These are phyloP conservation scores for Castanospermum australe DNA, from an alignment of 306 rosid genomes.

Conservation along the genomic window DNA sequence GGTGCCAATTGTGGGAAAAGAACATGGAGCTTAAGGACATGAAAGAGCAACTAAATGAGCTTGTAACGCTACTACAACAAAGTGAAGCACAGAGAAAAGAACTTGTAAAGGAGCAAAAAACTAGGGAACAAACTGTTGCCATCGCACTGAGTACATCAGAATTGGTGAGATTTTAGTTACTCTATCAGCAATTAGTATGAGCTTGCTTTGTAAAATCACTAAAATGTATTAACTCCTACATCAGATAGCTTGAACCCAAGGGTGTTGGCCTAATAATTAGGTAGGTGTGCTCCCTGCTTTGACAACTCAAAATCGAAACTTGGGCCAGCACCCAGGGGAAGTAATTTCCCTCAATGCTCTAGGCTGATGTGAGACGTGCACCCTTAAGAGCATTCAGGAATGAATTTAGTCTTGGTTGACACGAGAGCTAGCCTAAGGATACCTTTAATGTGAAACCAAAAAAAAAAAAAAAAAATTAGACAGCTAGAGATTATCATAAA, in stretches of 20 bases:
- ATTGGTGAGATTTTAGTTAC: slow-evolving; percentile 46
- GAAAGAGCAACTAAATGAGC: slow-evolving; percentile 71
- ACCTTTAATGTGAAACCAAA: too few relatives aligned
- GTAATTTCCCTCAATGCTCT: too few relatives aligned
- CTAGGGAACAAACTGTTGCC: slow-evolving; percentile 51
- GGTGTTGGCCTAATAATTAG: too few relatives aligned
- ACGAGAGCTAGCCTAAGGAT: too few relatives aligned
- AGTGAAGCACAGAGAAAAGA: slow-evolving; percentile 68
- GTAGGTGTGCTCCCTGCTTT: too few relatives aligned
- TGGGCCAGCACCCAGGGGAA: too few relatives aligned
- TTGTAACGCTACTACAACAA: slow-evolving; percentile 49
- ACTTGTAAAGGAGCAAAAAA: slow-evolving; percentile 59
- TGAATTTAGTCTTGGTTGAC: too few relatives aligned
- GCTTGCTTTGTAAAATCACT: slow-evolving; percentile 22
- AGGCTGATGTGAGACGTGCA: too few relatives aligned
- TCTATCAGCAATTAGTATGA: slow-evolving; percentile 15
- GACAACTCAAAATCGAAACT: too few relatives aligned
- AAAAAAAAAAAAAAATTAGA: too few relatives aligned
- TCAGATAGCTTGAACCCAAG: too few relatives aligned
- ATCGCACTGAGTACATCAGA: slow-evolving; percentile 46
- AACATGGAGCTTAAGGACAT: slow-evolving; percentile 67
- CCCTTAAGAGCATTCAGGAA: too few relatives aligned
- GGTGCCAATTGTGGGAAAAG: slow-evolving; percentile 79
- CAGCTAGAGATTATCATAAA: background rate
- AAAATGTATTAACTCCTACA: slow-evolving; percentile 9